Base-by-base conservation (phyloP, 805 yeast genomes). In the Diddensiella santjacobensis region DNA sequence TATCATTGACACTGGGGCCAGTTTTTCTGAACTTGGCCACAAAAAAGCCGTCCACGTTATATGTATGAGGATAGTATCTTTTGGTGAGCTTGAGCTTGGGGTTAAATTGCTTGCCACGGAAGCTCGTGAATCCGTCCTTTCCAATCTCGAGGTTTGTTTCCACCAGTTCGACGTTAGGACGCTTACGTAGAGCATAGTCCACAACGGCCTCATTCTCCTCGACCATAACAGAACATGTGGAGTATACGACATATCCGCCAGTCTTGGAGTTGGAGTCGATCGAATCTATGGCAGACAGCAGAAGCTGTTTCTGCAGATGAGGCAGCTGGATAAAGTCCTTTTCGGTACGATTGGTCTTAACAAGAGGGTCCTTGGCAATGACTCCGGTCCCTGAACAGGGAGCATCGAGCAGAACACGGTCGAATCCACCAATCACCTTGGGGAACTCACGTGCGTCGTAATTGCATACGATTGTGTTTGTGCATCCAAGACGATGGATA, bases 361-460 rank as follows among this genome's bases (percentile, higher is more conserved):
- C 98, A 46, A 87, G 82, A 64, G 88, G 95, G 71, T 93, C 99
- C 72, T 93, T 93, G 52, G 96, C 93, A 64, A 93, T 93, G 58
- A 93, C 99, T 71, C 99, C 99, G 2, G 99, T 91, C 73, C 99
- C 99, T 4, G 99, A 89, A 71, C 99, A 93, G 57, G 99, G 99
- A 29, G 99, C 99, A 75, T 93, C 99, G 58, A 93, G 74, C 55
- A 93, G 72, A 35, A 93, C 82, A 69, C 99, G 81, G 67, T 93
- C 98, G 60, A 93, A 93, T 0, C 99, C 99, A 58, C 99, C 99
- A 65, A 93, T 88, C 31, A 93, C 97, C 67, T 88, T 88, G 43
- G 99, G 98, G 66, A 93, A 93, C 69, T 91, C 97, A 69, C 98
- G 82, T 36, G 98, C 99, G 71, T 93, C 99, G 67, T 93, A 90